Conservation (phyloP, 2,329 filamentous ascomycete genomes). For the Epicoccum sorghinum region DNA sequence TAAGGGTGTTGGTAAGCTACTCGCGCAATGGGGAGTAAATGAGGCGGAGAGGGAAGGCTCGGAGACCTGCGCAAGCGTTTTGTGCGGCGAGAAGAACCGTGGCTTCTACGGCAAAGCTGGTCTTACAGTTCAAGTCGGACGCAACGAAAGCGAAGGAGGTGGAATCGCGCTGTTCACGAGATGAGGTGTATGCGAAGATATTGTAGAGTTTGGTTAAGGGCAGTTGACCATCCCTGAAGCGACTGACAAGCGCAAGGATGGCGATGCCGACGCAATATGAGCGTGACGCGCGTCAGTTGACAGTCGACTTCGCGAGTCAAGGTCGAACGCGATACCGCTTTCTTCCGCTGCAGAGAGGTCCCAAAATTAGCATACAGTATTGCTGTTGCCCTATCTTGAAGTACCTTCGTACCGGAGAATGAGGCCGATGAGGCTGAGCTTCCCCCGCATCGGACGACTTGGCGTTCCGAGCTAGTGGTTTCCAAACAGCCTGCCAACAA, state of each 20-base stretch:
- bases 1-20: conserved; percentile 45
- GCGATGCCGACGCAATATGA: too few species aligned
- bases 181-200: background rate
- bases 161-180: conserved; percentile 31
- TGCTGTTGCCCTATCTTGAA: background rate
- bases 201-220: background rate
- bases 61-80: conserved; percentile 30
- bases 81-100: conserved; percentile 40
- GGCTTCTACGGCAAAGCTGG: conserved; percentile 35
- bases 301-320: too few species aligned
- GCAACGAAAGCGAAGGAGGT: background rate
- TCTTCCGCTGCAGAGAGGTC: too few species aligned
- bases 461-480: background rate
- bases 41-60: conserved; percentile 41
- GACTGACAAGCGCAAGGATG: too few species aligned
- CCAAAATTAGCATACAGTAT: too few species aligned
- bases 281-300: too few species aligned
- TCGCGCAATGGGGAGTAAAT: conserved; percentile 48
- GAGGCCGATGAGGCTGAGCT: background rate
- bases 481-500: background rate
- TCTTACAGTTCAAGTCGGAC: conserved; percentile 21
- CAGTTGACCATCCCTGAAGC: too few species aligned
- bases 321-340: too few species aligned
- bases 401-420: background rate
- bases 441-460: background rate